These are phyloP conservation scores for Epichloe bromicola DNA, from an alignment of 2,329 filamentous ascomycete species.

Conservation along the genomic window DNA sequence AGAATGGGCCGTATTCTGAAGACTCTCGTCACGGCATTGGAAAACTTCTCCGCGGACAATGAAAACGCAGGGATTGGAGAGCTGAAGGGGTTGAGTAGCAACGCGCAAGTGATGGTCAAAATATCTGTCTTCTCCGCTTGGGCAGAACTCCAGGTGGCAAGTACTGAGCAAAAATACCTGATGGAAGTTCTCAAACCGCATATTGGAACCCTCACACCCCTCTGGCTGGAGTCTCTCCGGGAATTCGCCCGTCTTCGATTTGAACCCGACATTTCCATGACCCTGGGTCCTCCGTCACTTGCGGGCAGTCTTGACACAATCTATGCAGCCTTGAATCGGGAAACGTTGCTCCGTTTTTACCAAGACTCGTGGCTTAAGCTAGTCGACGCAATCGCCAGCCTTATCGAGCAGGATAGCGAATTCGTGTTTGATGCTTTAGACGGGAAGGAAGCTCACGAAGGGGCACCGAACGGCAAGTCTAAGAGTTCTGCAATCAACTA, in stretches of 20 bases:
- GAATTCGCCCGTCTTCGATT: conserved; percentile 90
- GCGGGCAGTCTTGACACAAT: conserved; percentile 85
- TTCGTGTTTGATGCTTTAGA: conserved; percentile 96
- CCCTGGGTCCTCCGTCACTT: conserved; percentile 64
- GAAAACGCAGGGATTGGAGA: conserved; percentile 86
- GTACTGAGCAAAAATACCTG: conserved; percentile 80
- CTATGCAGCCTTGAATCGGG: conserved; percentile 86
- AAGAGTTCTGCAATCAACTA: conserved; percentile 85
- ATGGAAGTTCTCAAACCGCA: conserved; percentile 81
- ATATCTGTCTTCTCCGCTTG: conserved; percentile 95
- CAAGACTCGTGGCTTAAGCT: conserved; percentile 95
- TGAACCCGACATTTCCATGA: conserved; percentile 93
- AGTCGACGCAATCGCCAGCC: conserved; percentile 90
- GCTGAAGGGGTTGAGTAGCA: conserved; percentile 81
- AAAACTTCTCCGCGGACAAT: conserved; percentile 75
- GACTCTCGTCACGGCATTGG: conserved; percentile 76
- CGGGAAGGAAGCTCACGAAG: conserved; percentile 52
- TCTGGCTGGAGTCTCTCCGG: conserved; percentile 86
- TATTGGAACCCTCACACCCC: conserved; percentile 74
- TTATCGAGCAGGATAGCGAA: conserved; percentile 95
- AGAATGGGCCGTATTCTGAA: conserved; percentile 98
- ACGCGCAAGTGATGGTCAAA: conserved; percentile 96
- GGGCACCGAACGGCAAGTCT: conserved; percentile 34
- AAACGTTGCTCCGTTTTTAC: conserved; percentile 89
- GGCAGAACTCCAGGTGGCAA: conserved; percentile 94